Percentiles rank a stretch among this genome's conserved stretches.
Evolutionary conservation across 805 yeast genomes (phyloP).

Genomic region (Wickerhamomyces bovis): DNA sequence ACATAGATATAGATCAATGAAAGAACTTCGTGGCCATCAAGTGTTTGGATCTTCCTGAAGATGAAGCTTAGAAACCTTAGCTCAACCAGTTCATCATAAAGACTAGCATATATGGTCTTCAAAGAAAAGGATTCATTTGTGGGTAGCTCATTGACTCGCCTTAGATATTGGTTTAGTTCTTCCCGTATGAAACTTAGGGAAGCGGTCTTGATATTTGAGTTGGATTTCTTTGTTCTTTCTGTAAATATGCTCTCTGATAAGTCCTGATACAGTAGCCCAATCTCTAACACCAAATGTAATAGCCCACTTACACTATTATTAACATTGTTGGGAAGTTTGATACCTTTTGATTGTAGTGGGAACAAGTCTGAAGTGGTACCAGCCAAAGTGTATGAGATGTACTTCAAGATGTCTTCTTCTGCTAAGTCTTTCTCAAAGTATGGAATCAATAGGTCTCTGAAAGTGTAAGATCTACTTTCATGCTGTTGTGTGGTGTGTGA

Average conservation of each 20-base stretch:
- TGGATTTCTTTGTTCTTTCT: constrained; percentile 22
- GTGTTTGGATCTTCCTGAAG: constrained; percentile 25
- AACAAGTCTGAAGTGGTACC: constrained; percentile 59
- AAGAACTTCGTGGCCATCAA: constrained; percentile 46
- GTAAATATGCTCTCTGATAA: constrained; percentile 31
- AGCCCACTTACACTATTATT: constrained; percentile 52
- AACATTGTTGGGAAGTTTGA: constrained; percentile 44
- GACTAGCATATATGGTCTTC: constrained; percentile 25
- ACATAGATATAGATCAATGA: constrained; percentile 44
- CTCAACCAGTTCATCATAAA: constrained; percentile 46
- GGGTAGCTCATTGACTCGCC: constrained; percentile 38
- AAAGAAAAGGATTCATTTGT: constrained; percentile 29
- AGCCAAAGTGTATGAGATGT: constrained; percentile 47
- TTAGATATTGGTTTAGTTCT: constrained; percentile 37
- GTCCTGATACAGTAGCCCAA: constrained; percentile 57
- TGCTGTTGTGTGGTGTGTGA: constrained; percentile 19
- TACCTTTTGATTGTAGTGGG: constrained; percentile 31
- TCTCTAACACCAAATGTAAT: constrained; percentile 56
- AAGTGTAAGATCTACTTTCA: constrained; percentile 15
- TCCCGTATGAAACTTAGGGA: constrained; percentile 42
- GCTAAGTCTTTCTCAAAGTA: constrained; percentile 30
- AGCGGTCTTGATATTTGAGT: constrained; percentile 58
- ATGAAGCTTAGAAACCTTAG: constrained; percentile 54
- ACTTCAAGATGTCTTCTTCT: constrained; percentile 38
- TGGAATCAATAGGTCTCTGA: constrained; percentile 26